These are phyloP conservation scores for Graphilbum sp. DNA, from an alignment of 2,329 filamentous ascomycete genomes.

Conservation along the genomic window DNA sequence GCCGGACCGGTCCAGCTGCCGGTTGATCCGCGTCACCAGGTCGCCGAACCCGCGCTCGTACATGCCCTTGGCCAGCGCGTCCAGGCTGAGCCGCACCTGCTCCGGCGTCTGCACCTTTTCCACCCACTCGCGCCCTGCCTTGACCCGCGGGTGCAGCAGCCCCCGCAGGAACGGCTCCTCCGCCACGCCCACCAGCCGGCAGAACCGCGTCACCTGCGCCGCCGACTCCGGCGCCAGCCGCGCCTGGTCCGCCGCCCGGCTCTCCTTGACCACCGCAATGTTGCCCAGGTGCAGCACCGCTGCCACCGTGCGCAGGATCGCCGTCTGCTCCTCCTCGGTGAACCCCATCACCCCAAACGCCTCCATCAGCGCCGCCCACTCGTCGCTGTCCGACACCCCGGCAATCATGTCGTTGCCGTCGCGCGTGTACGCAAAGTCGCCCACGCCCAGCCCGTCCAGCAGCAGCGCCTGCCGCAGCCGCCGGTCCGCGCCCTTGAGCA, in stretches of 20 bases:
- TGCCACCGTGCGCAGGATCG: constrained; percentile 75
- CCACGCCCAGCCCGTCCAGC: constrained; percentile 56
- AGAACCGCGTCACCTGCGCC: constrained; percentile 61
- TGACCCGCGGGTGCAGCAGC: constrained; percentile 80
- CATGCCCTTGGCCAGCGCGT: constrained; percentile 90
- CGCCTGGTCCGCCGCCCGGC: constrained; percentile 78
- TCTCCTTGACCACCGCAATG: constrained; percentile 78
- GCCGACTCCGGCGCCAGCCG: constrained; percentile 61
- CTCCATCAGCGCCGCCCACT: constrained; percentile 82
- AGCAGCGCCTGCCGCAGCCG: constrained; percentile 62
- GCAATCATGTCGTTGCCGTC: constrained; percentile 83
- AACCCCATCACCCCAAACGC: constrained; percentile 94
- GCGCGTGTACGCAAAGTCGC: constrained; percentile 82
- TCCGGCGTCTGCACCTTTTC: constrained; percentile 97
- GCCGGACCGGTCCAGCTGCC: constrained; percentile 73
- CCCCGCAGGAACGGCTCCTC: constrained; percentile 76
- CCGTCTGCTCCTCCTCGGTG: constrained; percentile 62
- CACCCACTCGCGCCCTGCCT: constrained; percentile 94
- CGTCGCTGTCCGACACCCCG: constrained; percentile 76
- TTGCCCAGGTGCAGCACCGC: constrained; percentile 91
- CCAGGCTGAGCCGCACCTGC: constrained; percentile 76
- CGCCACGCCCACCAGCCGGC: constrained; percentile 68
- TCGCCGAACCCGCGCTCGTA: constrained; percentile 94
- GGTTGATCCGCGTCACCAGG: constrained; percentile 81
- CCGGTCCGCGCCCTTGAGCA: constrained; percentile 67